Evolutionary conservation across 768 basidiomycete genomes (phyloP), one percentile per base, ranked within the genome.

Genomic region (Hebeloma cylindrosporum): DNA sequence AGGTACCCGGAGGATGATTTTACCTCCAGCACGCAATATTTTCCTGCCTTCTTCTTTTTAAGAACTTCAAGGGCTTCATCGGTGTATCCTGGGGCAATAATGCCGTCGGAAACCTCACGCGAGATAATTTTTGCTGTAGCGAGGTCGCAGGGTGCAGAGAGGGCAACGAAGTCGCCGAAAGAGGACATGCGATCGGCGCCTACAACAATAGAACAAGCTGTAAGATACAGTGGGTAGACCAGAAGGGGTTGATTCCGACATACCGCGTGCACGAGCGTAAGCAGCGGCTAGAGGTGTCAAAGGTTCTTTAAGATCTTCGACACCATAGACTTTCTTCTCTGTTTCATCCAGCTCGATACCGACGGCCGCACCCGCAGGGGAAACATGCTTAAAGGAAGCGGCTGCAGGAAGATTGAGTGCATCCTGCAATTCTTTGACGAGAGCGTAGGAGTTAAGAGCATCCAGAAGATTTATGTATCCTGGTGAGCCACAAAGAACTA

Each of bases 101-200:
- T 88, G 23, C 96, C 96, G 62, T 99, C 96, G 0, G 96, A 98
- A 7, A 99, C 96, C 62, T 99, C 96, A 13, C 96, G 81, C n/a
- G 93, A 94, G 61, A 99, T 96, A 63, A 99, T 94, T 52, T 83
- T 85, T 31, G 96, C 96, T 7, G 96, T 98, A 1, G 91, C 86
- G 27, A 93, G 72, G 62, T 99, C 96, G 69, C 94, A 96, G 14
- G 85, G 81, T 20, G 87, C 84, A 13, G 93, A 96, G 8, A 99
- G 77, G 0, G 93, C 96, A 57, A 99, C 94, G 64, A 98, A 99
- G 70, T 99, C 96, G 4, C 96, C 96, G 63, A 98, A 99, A 2
- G 95, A 97, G 1, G 95, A 97, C 96, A 99, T 99, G 42, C 96
- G 84, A 64, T 99, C 96, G 17, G 96, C 95, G 45, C 93, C 89